Evolutionary conservation across 352 stramenopile genomes (phyloP).

Genomic region (Pythium guiyangense): DNA sequence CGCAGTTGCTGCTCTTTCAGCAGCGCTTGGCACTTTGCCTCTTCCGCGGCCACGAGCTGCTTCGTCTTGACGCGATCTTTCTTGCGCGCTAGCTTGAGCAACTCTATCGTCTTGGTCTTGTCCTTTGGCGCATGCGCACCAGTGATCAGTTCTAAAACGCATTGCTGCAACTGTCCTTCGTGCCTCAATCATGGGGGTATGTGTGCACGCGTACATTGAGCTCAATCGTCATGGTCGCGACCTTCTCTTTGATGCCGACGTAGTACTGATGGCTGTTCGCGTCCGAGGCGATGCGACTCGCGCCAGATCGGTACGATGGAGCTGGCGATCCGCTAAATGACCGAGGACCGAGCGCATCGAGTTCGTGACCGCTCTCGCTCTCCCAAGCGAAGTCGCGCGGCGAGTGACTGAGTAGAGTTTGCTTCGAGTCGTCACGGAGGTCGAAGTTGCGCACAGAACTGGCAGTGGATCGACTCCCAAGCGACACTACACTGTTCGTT

Average conservation of each 20-base stretch:
- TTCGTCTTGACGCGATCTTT: slow-evolving; percentile 71
- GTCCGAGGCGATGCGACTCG: slow-evolving; percentile 20
- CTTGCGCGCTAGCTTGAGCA: slow-evolving; percentile 69
- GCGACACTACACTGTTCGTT: slow-evolving; percentile 9
- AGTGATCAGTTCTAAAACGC: not conserved
- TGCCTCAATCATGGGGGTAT: not conserved
- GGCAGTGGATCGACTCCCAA: slow-evolving; percentile 7
- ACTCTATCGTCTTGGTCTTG: slow-evolving; percentile 79
- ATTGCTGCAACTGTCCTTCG: not conserved
- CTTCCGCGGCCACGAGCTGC: slow-evolving; percentile 38
- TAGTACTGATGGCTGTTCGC: slow-evolving; percentile 56
- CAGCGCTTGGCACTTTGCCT: slow-evolving; percentile 43
- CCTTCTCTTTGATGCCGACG: slow-evolving; percentile 72
- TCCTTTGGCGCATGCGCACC: slow-evolving; percentile 31
- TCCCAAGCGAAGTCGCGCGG: slow-evolving; percentile 34
- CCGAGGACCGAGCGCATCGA: slow-evolving; percentile 1
- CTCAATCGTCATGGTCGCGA: slow-evolving; percentile 75
- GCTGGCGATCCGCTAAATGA: slow-evolving; percentile 16
- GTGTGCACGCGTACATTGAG: slow-evolving; percentile 43
- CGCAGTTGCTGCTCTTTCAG: slow-evolving; percentile 53
- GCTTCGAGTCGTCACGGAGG: slow-evolving; percentile 11
- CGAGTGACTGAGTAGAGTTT: slow-evolving; percentile 1
- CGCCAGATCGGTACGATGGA: slow-evolving; percentile 27
- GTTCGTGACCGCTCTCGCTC: slow-evolving; percentile 1
- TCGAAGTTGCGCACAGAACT: slow-evolving; percentile 8